Evolutionary conservation across 257 asterid genomes (phyloP).

Genomic region (Solanum neorickii): DNA sequence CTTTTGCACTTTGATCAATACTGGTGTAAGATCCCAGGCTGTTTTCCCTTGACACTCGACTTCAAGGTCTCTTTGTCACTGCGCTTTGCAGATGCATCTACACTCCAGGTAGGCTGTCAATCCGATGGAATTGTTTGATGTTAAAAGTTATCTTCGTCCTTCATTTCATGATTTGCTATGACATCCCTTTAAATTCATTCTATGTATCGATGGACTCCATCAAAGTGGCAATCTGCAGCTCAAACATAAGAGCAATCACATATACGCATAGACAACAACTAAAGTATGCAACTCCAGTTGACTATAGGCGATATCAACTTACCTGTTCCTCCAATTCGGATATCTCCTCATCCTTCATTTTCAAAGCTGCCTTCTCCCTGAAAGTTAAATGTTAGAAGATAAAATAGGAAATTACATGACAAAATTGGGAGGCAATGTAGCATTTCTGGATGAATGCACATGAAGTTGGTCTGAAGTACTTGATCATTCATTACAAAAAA

Average conservation of each 20-base stretch:
- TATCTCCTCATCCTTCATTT: slow-evolving; percentile 44
- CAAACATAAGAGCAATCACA: background rate
- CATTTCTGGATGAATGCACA: background rate
- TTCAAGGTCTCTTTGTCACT: slow-evolving; percentile 8
- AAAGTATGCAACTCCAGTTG: background rate
- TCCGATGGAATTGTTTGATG: background rate
- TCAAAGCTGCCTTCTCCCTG: slow-evolving; percentile 48
- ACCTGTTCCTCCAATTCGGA: slow-evolving; percentile 83
- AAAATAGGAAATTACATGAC: background rate
- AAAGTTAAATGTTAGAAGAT: background rate
- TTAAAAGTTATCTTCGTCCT: background rate
- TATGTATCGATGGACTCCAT: slow-evolving; percentile 46
- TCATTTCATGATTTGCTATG: slow-evolving; percentile 13
- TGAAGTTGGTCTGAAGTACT: background rate
- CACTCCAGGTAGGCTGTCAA: background rate
- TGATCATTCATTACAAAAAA: background rate
- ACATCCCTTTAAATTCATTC: slow-evolving; percentile 14
- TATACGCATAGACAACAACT: background rate
- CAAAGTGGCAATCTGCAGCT: slow-evolving; percentile 41
- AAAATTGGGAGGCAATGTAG: background rate
- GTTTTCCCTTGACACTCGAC: slow-evolving; percentile 11
- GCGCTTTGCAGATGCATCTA: slow-evolving; percentile 18
- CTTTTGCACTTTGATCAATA: background rate
- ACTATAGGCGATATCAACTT: background rate
- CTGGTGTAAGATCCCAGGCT: background rate